phyloP scores from a whole-genome alignment of 108 stramenopile genomes.

The Aurantiochytrium sp. region DNA sequence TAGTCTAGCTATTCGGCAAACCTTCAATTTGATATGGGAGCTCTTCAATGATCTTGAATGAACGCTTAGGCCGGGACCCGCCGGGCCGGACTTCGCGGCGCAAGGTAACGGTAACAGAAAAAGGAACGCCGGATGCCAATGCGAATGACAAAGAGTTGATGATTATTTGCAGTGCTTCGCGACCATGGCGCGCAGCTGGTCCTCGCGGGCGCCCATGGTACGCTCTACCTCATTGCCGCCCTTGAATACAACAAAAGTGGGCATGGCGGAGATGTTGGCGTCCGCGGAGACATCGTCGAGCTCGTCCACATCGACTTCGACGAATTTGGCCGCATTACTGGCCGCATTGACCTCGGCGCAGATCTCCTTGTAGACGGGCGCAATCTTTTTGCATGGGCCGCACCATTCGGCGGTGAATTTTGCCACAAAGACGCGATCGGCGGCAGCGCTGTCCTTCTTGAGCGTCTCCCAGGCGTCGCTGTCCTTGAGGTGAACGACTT shows the following conservation, averaged over 20 bases:
- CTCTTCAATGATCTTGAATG: too few species aligned
- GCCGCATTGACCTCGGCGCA: constrained; percentile 33
- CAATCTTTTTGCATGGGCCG: constrained; percentile 71
- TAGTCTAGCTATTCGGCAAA: too few species aligned
- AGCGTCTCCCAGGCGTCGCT: background rate
- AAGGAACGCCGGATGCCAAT: too few species aligned
- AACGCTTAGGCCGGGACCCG: too few species aligned
- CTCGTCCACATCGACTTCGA: constrained; percentile 79
- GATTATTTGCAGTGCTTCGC: background rate
- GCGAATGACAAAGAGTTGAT: too few species aligned
- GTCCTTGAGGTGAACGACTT: background rate
- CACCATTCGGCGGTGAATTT: constrained; percentile 85
- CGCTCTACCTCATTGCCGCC: constrained; percentile 70
- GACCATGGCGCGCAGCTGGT: constrained; percentile 30
- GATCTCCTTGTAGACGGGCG: constrained; percentile 59
- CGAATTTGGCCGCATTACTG: constrained; percentile 57
- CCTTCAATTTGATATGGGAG: too few species aligned
- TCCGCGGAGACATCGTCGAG: constrained; percentile 63
- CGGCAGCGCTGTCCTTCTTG: constrained; percentile 1
- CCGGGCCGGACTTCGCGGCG: too few species aligned
- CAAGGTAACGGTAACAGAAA: too few species aligned
- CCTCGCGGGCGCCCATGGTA: constrained; percentile 65
- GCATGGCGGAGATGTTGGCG: constrained; percentile 70
- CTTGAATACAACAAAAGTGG: constrained; percentile 74
- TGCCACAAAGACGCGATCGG: constrained; percentile 46